These are phyloP conservation scores for Acanthamoeba culbertsoni DNA, from an alignment of 208 protist genomes.

Conservation along the genomic window DNA sequence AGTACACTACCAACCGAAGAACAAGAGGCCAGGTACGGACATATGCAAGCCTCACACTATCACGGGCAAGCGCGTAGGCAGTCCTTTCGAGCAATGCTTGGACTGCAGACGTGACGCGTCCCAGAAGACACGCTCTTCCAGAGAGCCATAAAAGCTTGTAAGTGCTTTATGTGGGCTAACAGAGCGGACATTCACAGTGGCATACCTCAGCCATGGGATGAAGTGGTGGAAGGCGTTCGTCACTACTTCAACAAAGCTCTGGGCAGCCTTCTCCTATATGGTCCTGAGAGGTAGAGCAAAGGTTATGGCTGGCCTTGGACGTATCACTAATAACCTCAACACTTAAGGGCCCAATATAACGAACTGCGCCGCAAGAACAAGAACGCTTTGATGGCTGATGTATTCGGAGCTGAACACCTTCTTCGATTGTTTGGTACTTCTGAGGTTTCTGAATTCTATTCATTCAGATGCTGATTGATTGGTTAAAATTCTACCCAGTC, in stretches of 20 bases:
- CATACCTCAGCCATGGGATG: not conserved
- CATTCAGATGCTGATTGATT: not conserved
- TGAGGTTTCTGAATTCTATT: not conserved
- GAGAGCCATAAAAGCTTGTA: not conserved
- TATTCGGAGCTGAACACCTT: not conserved
- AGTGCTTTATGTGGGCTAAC: not conserved
- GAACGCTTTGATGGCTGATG: not conserved
- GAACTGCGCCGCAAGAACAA: slow-evolving; percentile 5
- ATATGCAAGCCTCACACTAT: too few species aligned
- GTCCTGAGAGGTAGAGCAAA: not conserved
- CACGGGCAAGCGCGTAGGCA: too few species aligned
- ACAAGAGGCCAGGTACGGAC: not conserved
- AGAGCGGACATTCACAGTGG: not conserved
- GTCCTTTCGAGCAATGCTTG: not conserved
- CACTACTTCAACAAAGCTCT: slow-evolving; percentile 12
- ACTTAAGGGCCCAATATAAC: not conserved
- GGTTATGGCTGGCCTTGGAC: too few species aligned
- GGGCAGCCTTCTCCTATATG: not conserved
- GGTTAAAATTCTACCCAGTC: not conserved
- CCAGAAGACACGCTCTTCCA: not conserved
- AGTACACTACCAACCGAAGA: not conserved
- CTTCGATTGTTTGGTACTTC: not conserved
- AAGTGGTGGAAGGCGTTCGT: slow-evolving; percentile 24
- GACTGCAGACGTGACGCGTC: not conserved
- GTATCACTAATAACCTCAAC: not conserved